A percentile compares a stretch with the other conserved stretches of the same genome.
Evolutionary conservation across 177 flowering plant genomes (phyloP).

Genomic region (Tripterygium wilfordii): DNA sequence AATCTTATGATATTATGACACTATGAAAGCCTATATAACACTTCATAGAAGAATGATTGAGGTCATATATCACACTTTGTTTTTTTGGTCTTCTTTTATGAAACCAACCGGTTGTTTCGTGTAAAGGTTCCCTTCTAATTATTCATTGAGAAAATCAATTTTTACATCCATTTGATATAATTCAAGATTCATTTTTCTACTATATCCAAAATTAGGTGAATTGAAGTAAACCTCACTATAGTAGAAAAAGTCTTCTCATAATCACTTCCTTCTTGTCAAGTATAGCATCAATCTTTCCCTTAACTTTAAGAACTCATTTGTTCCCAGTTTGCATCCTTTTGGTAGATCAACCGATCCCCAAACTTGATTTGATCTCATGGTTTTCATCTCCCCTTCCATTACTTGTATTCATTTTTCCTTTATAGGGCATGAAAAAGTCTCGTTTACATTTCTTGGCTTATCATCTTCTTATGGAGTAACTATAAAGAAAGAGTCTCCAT

Average conservation of each 20-base stretch:
- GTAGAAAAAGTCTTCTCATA: background rate
- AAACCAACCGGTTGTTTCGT: conserved; percentile 1
- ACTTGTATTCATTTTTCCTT: no score
- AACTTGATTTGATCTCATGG: no score
- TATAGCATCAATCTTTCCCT: no score
- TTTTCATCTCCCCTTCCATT: no score
- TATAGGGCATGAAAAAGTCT: background rate
- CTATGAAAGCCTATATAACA: no score
- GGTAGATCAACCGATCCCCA: no score
- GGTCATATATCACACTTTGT: background rate
- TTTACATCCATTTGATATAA: background rate
- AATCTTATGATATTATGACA: no score
- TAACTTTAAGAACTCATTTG: no score
- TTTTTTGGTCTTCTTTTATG: background rate
- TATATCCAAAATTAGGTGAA: background rate
- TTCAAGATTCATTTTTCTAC: background rate
- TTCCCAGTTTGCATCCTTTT: no score
- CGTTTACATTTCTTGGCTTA: background rate
- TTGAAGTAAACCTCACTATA: background rate
- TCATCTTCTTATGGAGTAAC: background rate
- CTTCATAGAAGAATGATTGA: no score
- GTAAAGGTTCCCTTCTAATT: background rate
- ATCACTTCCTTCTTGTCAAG: no score
- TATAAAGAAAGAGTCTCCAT: no score
- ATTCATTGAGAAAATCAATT: background rate